Evolutionary conservation across 192 early-diverging fungal genomes (phyloP), one percentile per base, ranked within the genome.

Genomic region (Gigaspora rosea): DNA sequence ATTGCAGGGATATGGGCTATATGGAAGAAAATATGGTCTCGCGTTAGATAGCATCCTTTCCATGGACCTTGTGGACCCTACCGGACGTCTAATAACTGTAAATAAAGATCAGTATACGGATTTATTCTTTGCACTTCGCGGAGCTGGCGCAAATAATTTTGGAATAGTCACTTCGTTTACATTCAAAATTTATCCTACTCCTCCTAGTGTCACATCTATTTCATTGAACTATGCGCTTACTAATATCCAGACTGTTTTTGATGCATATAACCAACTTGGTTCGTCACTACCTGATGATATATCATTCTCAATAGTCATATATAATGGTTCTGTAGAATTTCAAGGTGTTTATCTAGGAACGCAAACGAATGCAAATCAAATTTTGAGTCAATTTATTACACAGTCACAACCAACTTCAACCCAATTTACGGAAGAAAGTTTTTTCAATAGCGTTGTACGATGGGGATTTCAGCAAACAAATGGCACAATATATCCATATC

Each of bases 41-140:
- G 80, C 87, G 32, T 78, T 79, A n/a, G 90, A 91, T 79, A 75
- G 82, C 13, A 80, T 89, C 49, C 20, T 85, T 36, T 59, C 81
- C 13, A 80, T 86, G 22, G 32, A 77, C n/a, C 67, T 91, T 27
- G 89, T 87, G 27, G 74, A 86, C 50, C 78, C 84, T 18, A 32
- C 11, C 13, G 89, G 89, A 8, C 67, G 85, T 15, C n/a, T 91
- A 6, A 54, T 86, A n/a, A 80, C 64, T 18, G 84, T 79, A 33
- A 81, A 73, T 58, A 72, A 70, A 7, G 68, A 64, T 3, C 6
- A 80, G 32, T 81, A 91, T 72, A 27, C 74, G 7, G 91, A 92
- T 78, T 73, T 92, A 18, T 92, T 89, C 67, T 92, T 81, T 79
- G 88, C 90, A 0, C 63, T 91, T 3, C 79, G 89, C 51, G 90